A percentile compares a stretch with the other conserved stretches of the same genome.
Evolutionary conservation across 257 asterid genomes (phyloP).

Genomic region (Thymus mandschuricus): DNA sequence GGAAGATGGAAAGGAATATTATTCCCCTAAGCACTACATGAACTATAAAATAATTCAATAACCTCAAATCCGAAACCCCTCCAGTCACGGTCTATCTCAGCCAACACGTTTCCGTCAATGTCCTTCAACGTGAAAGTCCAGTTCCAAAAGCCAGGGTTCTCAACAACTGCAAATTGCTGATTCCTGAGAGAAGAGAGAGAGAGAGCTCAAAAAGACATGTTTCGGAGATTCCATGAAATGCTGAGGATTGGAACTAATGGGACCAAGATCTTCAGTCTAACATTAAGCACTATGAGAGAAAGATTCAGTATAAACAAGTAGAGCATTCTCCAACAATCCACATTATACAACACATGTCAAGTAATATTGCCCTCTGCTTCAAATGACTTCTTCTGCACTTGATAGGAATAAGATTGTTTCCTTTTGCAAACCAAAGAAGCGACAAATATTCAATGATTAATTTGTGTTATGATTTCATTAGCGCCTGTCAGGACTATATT

Average conservation of each 20-base stretch:
- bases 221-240: conserved; percentile 13
- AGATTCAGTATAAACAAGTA: not conserved
- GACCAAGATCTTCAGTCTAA: not conserved
- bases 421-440: not conserved
- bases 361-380: not conserved
- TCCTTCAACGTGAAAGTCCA: conserved; percentile 96
- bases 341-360: not conserved
- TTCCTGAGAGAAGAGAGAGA: conserved; percentile 50
- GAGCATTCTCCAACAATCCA: conserved; percentile 12
- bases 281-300: not conserved
- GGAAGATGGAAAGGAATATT: conserved; percentile 4
- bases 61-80: conserved; percentile 98
- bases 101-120: conserved; percentile 84
- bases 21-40: conserved; percentile 15
- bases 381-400: not conserved
- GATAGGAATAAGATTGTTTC: not conserved
- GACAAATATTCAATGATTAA: not conserved
- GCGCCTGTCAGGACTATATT: not conserved
- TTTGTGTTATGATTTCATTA: not conserved
- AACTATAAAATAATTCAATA: conserved; percentile 7
- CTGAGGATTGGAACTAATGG: conserved; percentile 7
- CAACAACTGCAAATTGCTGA: conserved; percentile 91
- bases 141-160: conserved; percentile 95
- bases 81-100: conserved; percentile 96
- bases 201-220: conserved; percentile 14